Conservation (phyloP, 495 filamentous ascomycete genomes). For the Xylaria acuta region DNA sequence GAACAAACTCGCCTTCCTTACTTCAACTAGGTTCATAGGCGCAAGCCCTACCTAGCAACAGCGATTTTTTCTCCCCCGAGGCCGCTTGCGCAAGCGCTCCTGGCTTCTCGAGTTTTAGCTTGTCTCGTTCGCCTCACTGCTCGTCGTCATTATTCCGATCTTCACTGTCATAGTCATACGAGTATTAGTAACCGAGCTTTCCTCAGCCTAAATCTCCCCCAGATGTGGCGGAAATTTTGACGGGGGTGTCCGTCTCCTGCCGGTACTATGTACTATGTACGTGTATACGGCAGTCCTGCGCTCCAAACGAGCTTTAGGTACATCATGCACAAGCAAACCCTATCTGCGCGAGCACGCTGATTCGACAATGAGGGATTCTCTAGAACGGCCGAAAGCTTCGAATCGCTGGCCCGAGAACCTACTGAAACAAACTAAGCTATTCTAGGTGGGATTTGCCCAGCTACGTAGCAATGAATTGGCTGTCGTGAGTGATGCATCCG, state of each 20-base stretch:
- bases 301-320: not conserved
- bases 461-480: not conserved
- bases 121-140: constrained; percentile 22
- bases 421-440: constrained; percentile 4
- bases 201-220: not conserved
- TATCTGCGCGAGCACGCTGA: not conserved
- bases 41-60: not conserved
- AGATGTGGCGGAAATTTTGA: not conserved
- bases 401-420: not conserved
- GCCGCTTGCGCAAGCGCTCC: not conserved
- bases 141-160: constrained; percentile 16
- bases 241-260: not conserved
- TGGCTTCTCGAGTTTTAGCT: constrained; percentile 1
- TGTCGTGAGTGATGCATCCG: not conserved
- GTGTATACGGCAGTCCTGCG: not conserved
- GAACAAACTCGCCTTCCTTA: constrained; percentile 11
- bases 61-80: not conserved
- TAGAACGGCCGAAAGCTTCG: constrained; percentile 9
- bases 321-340: not conserved
- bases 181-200: not conserved
- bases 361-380: constrained; percentile 9
- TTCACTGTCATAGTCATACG: constrained; percentile 12
- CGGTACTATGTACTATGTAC: not conserved
- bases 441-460: constrained; percentile 5
- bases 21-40: constrained; percentile 11